Base-by-base conservation (phyloP, 176 grass and related monocot species). In the Aegilops tauschii region DNA sequence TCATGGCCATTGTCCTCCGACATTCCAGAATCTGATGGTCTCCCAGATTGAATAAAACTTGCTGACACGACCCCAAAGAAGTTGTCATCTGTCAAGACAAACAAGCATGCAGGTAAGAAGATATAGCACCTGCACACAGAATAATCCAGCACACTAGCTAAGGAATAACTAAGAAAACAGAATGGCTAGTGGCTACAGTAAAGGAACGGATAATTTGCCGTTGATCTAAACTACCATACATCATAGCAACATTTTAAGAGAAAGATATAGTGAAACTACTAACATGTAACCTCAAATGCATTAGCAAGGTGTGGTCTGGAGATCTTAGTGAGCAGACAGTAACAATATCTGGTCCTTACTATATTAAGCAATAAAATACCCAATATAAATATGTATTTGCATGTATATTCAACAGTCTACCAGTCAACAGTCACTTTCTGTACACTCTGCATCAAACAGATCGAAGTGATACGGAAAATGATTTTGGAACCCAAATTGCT, bases 11-110 rank as follows among this genome's bases (percentile, higher is more conserved):
- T 88, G 78, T 90, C 92, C 73, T 94, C 96, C 27, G 93, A 98
- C 27, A 96, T 91, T 88, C 90, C 96, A 61, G 92, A 83, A 84
- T 95, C 96, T 27, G 96, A 95, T 27, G 84, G 68, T 72, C 91
- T 90, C 76, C 88, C 92, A 28, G 72, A 86, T 87, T 62, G 89
- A 86, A 98, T 89, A 86, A 98, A 98, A 71, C 90, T 96, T 67
- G 86, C 86, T 30, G 96, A 98, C 32, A 98, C 90, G 23, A 92
- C 88, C 18, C 96, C 96, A 88, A 98, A 98, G 50, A 96, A 96
- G 85, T 98, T 91, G 23, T 89, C 96, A 91, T 96, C 96, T 98
- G 88, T 42, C 78, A 76, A 87, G 84, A 36, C 8, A 83, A 80
- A 82, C 20, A 72, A 47, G 30, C 10, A 47, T 63, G 61, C 21